phyloP scores from a whole-genome alignment of 495 filamentous ascomycete genomes.

The Xylaria cubensis region DNA sequence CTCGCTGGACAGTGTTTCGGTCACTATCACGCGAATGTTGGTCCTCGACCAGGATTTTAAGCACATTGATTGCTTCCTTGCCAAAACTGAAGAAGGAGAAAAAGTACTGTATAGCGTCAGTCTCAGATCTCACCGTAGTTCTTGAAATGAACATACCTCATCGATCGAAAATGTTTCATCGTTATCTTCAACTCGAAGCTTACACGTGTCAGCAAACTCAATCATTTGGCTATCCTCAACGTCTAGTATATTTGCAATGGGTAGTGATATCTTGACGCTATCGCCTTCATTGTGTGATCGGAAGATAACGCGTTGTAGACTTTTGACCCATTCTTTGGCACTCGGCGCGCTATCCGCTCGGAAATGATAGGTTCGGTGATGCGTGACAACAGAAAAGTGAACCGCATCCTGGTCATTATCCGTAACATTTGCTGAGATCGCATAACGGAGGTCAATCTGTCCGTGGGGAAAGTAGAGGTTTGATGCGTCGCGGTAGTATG shows the following conservation, averaged over 20 bases:
- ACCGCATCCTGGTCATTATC: constrained; percentile 77
- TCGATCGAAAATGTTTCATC: constrained; percentile 94
- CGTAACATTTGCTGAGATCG: constrained; percentile 78
- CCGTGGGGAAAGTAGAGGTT: constrained; percentile 92
- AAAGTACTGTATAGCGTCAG: constrained; percentile 72
- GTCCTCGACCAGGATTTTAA: constrained; percentile 76
- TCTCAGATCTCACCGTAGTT: not conserved
- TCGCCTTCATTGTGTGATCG: constrained; percentile 95
- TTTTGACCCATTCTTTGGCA: constrained; percentile 97
- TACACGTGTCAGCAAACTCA: constrained; percentile 93
- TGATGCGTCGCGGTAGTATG: constrained; percentile 86
- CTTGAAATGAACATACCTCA: constrained; percentile 65
- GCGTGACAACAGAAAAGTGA: constrained; percentile 80
- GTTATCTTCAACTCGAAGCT: constrained; percentile 88
- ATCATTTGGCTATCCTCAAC: constrained; percentile 91
- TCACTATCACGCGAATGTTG: constrained; percentile 44
- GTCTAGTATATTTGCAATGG: constrained; percentile 87
- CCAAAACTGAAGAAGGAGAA: constrained; percentile 94
- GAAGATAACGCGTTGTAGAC: constrained; percentile 93
- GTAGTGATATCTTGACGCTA: constrained; percentile 94
- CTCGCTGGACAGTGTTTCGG: constrained; percentile 25
- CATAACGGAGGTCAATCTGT: constrained; percentile 91
- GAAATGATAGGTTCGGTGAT: constrained; percentile 86
- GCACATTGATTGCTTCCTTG: constrained; percentile 80
- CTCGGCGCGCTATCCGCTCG: constrained; percentile 85